These are phyloP conservation scores for Carex myosuroides DNA, from an alignment of 176 grass and related monocot species.

Conservation along the genomic window DNA sequence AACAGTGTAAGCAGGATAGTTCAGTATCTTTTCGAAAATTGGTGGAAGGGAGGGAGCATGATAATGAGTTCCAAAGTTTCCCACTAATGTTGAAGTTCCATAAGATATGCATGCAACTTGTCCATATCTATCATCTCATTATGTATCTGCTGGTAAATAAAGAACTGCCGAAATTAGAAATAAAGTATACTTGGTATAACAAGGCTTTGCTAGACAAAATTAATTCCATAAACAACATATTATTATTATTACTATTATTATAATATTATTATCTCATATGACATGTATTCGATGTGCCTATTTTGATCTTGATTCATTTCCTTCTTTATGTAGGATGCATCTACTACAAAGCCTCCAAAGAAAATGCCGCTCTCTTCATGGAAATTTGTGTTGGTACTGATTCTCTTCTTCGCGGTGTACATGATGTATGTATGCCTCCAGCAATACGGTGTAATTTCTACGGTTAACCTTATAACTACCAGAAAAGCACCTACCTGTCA, in stretches of 20 bases:
- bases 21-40: not conserved
- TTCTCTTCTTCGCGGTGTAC: conserved; percentile 55
- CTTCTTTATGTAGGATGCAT: conserved; percentile 38
- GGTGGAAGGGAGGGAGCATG: not conserved
- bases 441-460: conserved; percentile 63
- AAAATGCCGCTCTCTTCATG: conserved; percentile 53
- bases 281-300: too few relatives aligned
- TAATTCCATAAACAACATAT: not conserved
- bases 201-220: not conserved
- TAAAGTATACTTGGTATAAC: not conserved
- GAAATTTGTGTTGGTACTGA: conserved; percentile 58
- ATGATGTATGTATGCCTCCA: conserved; percentile 70
- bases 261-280: not conserved
- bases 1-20: not conserved
- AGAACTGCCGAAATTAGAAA: not conserved
- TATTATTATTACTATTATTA: not conserved
- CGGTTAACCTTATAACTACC: conserved; percentile 40
- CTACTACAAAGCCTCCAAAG: conserved; percentile 41
- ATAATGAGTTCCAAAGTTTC: not conserved
- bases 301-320: not conserved
- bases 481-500: conserved; percentile 44
- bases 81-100: not conserved
- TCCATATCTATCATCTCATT: not conserved
- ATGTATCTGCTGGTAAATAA: not conserved
- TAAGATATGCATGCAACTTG: not conserved